These are phyloP conservation scores for Ascochyta rabiei DNA, from an alignment of 2,329 filamentous ascomycete genomes.

Conservation along the genomic window DNA sequence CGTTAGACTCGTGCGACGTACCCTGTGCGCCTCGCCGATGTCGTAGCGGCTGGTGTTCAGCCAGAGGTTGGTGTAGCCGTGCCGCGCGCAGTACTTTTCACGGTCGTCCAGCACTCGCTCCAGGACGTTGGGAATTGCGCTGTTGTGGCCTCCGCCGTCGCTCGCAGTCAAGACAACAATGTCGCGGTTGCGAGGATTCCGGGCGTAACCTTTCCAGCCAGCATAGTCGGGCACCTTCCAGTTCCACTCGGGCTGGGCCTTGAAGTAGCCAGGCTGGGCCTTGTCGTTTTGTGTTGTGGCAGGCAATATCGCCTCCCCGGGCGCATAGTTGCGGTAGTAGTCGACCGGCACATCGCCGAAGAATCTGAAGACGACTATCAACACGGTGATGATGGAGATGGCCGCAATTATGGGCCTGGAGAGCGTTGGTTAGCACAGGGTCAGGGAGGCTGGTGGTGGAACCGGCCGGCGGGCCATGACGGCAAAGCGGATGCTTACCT, in stretches of 20 bases:
- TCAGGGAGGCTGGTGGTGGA: neutral
- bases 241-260: slow-evolving; percentile 40
- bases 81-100: slow-evolving; percentile 44
- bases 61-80: slow-evolving; percentile 49
- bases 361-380: slow-evolving; percentile 33
- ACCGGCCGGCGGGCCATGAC: neutral
- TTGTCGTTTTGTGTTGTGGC: slow-evolving; percentile 27
- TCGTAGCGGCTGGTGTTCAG: slow-evolving; percentile 51
- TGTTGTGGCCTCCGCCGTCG: slow-evolving; percentile 51
- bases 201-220: slow-evolving; percentile 38
- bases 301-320: slow-evolving; percentile 23
- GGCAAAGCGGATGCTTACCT: neutral
- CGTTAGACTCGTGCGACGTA: slow-evolving; percentile 18
- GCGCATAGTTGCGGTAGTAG: slow-evolving; percentile 34
- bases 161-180: slow-evolving; percentile 50
- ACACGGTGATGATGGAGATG: slow-evolving; percentile 25
- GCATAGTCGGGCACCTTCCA: slow-evolving; percentile 35
- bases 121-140: slow-evolving; percentile 47
- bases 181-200: slow-evolving; percentile 41
- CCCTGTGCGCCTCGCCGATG: slow-evolving; percentile 44
- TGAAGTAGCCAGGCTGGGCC: slow-evolving; percentile 41
- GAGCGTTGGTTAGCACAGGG: neutral
- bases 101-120: slow-evolving; percentile 44
- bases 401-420: slow-evolving; percentile 30
- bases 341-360: slow-evolving; percentile 34